Percentiles rank a stretch among this genome's conserved stretches.
Evolutionary conservation across 2,329 filamentous ascomycete genomes (phyloP).

Genomic region (Allantophomopsis lycopodina): DNA sequence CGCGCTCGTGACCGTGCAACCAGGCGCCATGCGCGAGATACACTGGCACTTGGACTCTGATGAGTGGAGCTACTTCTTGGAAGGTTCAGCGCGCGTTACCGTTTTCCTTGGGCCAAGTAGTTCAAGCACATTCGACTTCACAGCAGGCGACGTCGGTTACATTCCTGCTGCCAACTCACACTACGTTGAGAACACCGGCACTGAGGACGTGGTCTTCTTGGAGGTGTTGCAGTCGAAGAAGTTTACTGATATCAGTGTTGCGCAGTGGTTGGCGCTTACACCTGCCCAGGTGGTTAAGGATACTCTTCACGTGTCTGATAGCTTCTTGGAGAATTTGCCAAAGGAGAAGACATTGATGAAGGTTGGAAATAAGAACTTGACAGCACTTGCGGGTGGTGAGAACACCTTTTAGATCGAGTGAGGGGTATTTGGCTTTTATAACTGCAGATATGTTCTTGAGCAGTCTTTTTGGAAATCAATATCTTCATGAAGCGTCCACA

Average conservation of each 20-base stretch:
- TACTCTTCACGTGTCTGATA: conserved; percentile 30
- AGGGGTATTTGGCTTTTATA: too few species aligned
- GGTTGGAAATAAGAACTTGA: neutral
- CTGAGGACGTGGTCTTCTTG: conserved; percentile 41
- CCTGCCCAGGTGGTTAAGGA: conserved; percentile 44
- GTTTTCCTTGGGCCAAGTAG: conserved; percentile 35
- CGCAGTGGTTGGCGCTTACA: conserved; percentile 33
- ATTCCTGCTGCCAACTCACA: conserved; percentile 39
- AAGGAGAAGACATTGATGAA: conserved; percentile 31
- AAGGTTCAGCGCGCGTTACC: conserved; percentile 39
- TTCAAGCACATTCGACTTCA: conserved; percentile 38
- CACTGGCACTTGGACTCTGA: conserved; percentile 49
- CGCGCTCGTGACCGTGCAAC: conserved; percentile 41
- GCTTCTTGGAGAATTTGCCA: conserved; percentile 23
- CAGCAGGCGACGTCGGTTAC: conserved; percentile 44
- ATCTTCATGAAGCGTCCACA: too few species aligned
- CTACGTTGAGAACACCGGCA: conserved; percentile 47
- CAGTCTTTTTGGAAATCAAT: too few species aligned
- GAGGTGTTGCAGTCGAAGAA: conserved; percentile 37
- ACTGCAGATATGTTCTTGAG: too few species aligned
- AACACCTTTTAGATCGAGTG: too few species aligned
- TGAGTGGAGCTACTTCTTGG: conserved; percentile 47
- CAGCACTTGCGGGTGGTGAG: too few species aligned
- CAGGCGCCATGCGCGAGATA: conserved; percentile 50
- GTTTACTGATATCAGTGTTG: conserved; percentile 22